Conservation (phyloP, 495 filamentous ascomycete genomes). For the Talaromyces liani region DNA sequence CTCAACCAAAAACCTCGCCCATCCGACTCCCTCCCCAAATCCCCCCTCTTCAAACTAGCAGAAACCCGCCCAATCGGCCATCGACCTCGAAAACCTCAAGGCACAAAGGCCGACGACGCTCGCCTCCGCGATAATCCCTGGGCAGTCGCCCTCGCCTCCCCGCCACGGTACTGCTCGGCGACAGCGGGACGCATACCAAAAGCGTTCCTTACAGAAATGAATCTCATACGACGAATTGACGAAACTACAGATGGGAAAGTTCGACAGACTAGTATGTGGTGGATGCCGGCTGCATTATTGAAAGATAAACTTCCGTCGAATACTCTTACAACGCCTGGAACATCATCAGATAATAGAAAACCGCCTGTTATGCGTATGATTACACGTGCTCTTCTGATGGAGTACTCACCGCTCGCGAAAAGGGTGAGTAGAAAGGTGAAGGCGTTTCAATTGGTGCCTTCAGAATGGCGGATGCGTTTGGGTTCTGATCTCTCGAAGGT, state of each 20-base stretch:
- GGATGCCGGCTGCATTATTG: slow-evolving; percentile 47
- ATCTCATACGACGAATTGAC: slow-evolving; percentile 37
- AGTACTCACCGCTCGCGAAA: background rate
- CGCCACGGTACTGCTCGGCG: slow-evolving; percentile 52
- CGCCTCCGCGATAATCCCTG: slow-evolving; percentile 33
- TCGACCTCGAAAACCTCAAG: slow-evolving; percentile 18
- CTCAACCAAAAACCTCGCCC: slow-evolving; percentile 11
- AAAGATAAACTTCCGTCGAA: slow-evolving; percentile 18
- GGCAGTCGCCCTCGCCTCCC: slow-evolving; percentile 54
- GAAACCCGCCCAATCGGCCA: slow-evolving; percentile 12
- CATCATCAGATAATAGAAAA: background rate
- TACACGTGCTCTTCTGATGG: slow-evolving; percentile 21
- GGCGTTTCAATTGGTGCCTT: slow-evolving; percentile 21
- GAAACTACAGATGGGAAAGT: background rate
- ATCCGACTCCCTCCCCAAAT: slow-evolving; percentile 36
- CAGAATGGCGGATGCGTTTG: slow-evolving; percentile 29
- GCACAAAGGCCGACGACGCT: slow-evolving; percentile 36
- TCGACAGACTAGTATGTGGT: slow-evolving; percentile 49
- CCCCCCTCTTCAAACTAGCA: slow-evolving; percentile 21
- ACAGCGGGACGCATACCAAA: slow-evolving; percentile 50
- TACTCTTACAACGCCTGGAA: background rate
- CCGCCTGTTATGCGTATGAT: slow-evolving; percentile 23
- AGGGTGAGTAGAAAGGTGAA: slow-evolving; percentile 12
- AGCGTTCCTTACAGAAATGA: slow-evolving; percentile 57
- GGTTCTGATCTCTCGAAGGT: slow-evolving; percentile 21